Percentiles rank a stretch among this genome's conserved stretches.
These are phyloP conservation scores for Wallacemonas sp. DNA, from an alignment of 208 protist species.

Conservation along the genomic window DNA sequence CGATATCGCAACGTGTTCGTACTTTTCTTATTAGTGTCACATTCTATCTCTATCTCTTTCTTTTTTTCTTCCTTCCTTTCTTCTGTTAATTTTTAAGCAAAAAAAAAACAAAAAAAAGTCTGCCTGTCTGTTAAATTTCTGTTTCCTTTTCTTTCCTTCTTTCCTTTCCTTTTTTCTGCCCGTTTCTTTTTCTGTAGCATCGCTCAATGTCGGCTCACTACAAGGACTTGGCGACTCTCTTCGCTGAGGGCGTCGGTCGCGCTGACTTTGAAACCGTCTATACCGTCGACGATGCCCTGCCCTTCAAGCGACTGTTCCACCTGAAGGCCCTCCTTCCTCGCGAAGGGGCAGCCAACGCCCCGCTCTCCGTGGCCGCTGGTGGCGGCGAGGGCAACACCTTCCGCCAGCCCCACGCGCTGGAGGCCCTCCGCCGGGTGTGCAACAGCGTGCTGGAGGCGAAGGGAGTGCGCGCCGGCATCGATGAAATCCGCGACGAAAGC, in stretches of 20 bases:
- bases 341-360: constrained; percentile 19
- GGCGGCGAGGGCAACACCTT: constrained; percentile 2
- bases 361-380: constrained; percentile 8
- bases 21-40: no score
- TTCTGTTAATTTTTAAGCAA: constrained; percentile 10
- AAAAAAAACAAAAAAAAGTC: no score
- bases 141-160: constrained; percentile 6
- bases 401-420: constrained; percentile 25
- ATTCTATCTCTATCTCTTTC: constrained; percentile 11
- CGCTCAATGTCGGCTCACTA: constrained; percentile 57
- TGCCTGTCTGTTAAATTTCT: no score
- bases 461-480: constrained; percentile 19
- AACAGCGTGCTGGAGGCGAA: constrained; percentile 24
- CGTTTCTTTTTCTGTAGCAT: constrained; percentile 1
- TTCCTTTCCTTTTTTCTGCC: constrained; percentile 15
- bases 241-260: constrained; percentile 42
- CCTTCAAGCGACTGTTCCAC: constrained; percentile 60
- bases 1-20: no score
- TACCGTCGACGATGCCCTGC: constrained; percentile 44
- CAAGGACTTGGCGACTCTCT: constrained; percentile 47
- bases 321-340: constrained; percentile 30
- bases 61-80: constrained; percentile 6
- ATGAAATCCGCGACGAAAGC: constrained; percentile 50
- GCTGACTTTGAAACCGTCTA: constrained; percentile 53
- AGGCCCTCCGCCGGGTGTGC: constrained; percentile 37